Conservation (phyloP, 2,329 filamentous ascomycete genomes). For the Elsinoe perseae region DNA sequence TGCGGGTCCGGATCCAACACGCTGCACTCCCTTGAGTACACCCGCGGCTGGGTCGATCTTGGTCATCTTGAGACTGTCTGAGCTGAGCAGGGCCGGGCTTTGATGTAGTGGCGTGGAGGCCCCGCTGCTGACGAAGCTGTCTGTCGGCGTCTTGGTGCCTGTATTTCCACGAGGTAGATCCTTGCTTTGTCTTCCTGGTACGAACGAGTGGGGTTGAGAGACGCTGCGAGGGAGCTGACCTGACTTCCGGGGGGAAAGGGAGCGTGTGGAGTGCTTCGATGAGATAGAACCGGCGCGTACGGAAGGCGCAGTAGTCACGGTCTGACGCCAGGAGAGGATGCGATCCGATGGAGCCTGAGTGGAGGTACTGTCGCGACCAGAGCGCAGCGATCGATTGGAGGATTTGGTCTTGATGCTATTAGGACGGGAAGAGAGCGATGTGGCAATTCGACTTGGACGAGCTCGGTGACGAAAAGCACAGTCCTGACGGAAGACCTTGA, state of each 20-base stretch:
- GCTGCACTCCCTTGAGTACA: slow-evolving; percentile 21
- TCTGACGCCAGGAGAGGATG: slow-evolving; percentile 82
- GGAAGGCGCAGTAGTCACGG: slow-evolving; percentile 42
- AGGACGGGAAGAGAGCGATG: slow-evolving; percentile 50
- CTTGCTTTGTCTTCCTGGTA: background rate
- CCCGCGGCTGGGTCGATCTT: slow-evolving; percentile 24
- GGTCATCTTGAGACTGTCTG: slow-evolving; percentile 10
- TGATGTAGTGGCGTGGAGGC: slow-evolving; percentile 9
- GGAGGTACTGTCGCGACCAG: slow-evolving; percentile 26
- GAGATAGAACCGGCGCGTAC: slow-evolving; percentile 8
- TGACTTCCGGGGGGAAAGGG: slow-evolving; percentile 9
- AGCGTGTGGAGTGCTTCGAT: slow-evolving; percentile 12
- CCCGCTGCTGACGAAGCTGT: slow-evolving; percentile 9
- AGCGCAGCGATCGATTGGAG: slow-evolving; percentile 35
- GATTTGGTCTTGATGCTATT: slow-evolving; percentile 42
- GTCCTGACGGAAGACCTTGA: slow-evolving; percentile 94
- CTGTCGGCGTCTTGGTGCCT: slow-evolving; percentile 11
- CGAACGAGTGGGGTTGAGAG: slow-evolving; percentile 16
- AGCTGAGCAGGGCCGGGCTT: slow-evolving; percentile 10
- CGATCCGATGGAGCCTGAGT: slow-evolving; percentile 55
- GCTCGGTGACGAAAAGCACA: slow-evolving; percentile 69
- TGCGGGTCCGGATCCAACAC: slow-evolving; percentile 6
- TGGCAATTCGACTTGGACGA: slow-evolving; percentile 61
- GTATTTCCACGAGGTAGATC: background rate
- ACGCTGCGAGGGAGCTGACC: background rate